phyloP scores from a whole-genome alignment of 345 rosid species.

The Chamaenerion angustifolium region DNA sequence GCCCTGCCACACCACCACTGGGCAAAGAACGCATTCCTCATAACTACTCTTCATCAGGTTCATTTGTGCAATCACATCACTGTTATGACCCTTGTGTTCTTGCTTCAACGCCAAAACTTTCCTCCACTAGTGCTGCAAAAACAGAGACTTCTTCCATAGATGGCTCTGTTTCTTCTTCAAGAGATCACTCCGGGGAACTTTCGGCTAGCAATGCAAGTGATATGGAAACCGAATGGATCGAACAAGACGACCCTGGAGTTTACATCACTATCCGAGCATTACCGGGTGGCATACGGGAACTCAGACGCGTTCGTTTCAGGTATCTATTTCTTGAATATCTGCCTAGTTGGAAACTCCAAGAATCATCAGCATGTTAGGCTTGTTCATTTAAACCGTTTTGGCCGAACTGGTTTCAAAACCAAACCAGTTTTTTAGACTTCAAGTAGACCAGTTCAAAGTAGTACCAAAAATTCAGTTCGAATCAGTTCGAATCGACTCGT shows the following conservation, averaged over 20 bases:
- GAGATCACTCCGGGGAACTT: slow-evolving; percentile 67
- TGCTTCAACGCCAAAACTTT: slow-evolving; percentile 65
- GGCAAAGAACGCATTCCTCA: slow-evolving; percentile 41
- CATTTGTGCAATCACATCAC: slow-evolving; percentile 34
- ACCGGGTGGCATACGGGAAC: slow-evolving; percentile 69
- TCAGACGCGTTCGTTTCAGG: slow-evolving; percentile 96
- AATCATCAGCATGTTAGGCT: no score
- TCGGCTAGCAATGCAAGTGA: slow-evolving; percentile 91
- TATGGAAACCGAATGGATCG: slow-evolving; percentile 84
- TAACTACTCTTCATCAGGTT: slow-evolving; percentile 43
- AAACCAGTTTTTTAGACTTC: no score
- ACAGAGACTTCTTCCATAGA: slow-evolving; percentile 67
- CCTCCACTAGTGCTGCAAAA: slow-evolving; percentile 54
- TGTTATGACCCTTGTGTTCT: slow-evolving; percentile 35
- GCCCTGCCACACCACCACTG: slow-evolving; percentile 71
- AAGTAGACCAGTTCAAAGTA: no score
- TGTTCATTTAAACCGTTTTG: no score
- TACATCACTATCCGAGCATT: slow-evolving; percentile 73
- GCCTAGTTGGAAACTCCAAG: no score
- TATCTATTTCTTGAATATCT: slow-evolving; percentile 3
- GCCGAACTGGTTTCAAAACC: no score
- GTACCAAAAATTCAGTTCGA: no score
- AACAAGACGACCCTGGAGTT: slow-evolving; percentile 87
- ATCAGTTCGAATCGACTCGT: no score
- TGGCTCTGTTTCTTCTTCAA: slow-evolving; percentile 61